Percentiles rank a stretch among this genome's conserved stretches.
These are phyloP conservation scores for Gilbertella persicaria DNA, from an alignment of 371 early-diverging fungal species.

Conservation along the genomic window DNA sequence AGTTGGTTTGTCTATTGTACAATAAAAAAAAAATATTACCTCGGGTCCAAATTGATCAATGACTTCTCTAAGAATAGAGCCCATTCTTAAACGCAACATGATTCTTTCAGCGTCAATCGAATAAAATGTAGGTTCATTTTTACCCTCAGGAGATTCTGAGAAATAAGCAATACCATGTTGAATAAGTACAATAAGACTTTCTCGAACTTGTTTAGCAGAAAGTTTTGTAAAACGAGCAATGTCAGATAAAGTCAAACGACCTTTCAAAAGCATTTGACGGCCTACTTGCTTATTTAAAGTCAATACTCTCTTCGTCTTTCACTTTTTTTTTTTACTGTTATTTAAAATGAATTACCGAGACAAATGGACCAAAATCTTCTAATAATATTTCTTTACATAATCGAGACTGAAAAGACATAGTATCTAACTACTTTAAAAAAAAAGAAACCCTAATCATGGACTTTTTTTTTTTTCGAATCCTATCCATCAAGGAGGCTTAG, in stretches of 20 bases:
- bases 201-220: conserved; percentile 37
- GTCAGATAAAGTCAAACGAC: conserved; percentile 44
- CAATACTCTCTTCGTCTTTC: too few relatives aligned
- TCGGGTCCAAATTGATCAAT: conserved; percentile 68
- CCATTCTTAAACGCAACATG: conserved; percentile 67
- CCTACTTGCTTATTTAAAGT: conserved; percentile 52
- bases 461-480: too few relatives aligned
- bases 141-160: conserved; percentile 57
- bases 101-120: conserved; percentile 54
- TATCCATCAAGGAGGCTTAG: too few relatives aligned
- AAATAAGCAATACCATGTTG: conserved; percentile 45
- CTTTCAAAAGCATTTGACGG: conserved; percentile 42
- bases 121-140: conserved; percentile 68
- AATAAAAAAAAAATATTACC: conserved; percentile 30
- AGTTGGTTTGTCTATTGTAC: not conserved
- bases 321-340: not conserved
- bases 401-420: conserved; percentile 44
- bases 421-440: too few relatives aligned
- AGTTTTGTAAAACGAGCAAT: conserved; percentile 41
- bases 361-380: conserved; percentile 50
- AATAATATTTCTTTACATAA: conserved; percentile 48
- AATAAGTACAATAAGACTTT: conserved; percentile 41
- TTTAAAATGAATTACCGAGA: conserved; percentile 26
- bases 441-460: too few relatives aligned
- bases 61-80: conserved; percentile 61